These are phyloP conservation scores for Dryadomyces sulphureus DNA, from an alignment of 2,329 filamentous ascomycete species.

Conservation along the genomic window DNA sequence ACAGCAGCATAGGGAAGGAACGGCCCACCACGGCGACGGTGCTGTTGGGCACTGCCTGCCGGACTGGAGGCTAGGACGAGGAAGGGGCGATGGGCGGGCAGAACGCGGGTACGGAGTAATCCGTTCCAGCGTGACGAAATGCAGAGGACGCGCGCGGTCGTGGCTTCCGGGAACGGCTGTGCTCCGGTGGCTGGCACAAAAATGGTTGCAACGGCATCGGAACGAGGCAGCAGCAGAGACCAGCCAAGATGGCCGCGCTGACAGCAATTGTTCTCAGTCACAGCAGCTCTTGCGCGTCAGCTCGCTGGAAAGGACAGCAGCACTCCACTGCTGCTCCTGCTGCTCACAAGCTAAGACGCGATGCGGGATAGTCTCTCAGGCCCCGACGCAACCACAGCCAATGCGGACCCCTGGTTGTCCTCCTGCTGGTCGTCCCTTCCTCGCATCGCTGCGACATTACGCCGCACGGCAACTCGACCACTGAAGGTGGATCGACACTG, in stretches of 20 bases:
- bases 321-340: not conserved
- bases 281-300: not conserved
- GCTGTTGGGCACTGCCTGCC: not conserved
- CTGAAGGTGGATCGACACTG: not conserved
- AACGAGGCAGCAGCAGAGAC: too few relatives aligned
- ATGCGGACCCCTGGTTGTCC: not conserved
- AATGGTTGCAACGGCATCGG: too few relatives aligned
- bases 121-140: too few relatives aligned
- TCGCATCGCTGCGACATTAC: not conserved
- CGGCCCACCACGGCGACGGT: conserved; percentile 5
- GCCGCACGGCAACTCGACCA: not conserved
- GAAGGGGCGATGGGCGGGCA: not conserved
- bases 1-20: conserved; percentile 4
- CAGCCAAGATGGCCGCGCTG: too few relatives aligned
- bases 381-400: not conserved
- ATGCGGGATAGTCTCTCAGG: not conserved
- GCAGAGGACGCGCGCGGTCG: not conserved
- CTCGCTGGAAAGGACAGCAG: not conserved
- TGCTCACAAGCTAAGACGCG: not conserved
- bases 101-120: too few relatives aligned
- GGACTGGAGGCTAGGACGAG: not conserved
- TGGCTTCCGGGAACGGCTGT: too few relatives aligned
- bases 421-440: not conserved
- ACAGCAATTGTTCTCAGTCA: not conserved
- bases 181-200: too few relatives aligned